Evolutionary conservation across 2,329 filamentous ascomycete species (phyloP), one percentile per base, ranked within the genome.

Genomic region (Talaromyces sp.): DNA sequence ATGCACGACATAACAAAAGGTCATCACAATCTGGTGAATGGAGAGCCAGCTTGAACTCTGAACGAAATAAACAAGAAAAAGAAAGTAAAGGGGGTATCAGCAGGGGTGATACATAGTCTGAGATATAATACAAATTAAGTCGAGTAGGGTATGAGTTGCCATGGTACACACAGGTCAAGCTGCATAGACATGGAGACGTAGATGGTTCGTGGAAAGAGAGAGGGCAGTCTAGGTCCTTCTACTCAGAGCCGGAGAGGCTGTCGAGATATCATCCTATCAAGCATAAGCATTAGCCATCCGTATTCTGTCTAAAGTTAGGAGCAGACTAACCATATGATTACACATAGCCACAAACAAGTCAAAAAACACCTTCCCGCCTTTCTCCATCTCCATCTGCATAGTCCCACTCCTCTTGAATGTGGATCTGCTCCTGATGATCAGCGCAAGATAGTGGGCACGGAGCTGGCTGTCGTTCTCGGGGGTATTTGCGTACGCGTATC

Each of bases 351-450:
- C 93, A 80, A 97, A 98, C 80, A 98, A 85, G 85, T 97, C 93
- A 83, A 98, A 98, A 86, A 95, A 97, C 82, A 97, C 86, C 85
- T 93, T 93, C 81, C 87, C 93, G 78, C 93, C 93, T 80, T 88
- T 88, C 84, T 97, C 92, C 93, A 98, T 97, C 84, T 97, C 93
- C 83, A 91, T 90, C 86, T 97, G 93, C 93, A 97, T 96, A 80
- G 93, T 97, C 81, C 93, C 93, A 84, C 93, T 97, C 82, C 91
- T 89, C 89, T 97, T 97, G 81, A 98, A 97, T 75, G 92, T 97
- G 85, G 93, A 92, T 80, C 94, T 91, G 86, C 91, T 94, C 83
- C 93, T 90, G 84, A 97, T 97, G 81, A 97, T 96, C 80, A 97
- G 87, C 78, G 93, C 92, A 79, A 98, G 89, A 85, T 97, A 97